phyloP scores from a whole-genome alignment of 2,329 filamentous ascomycete species.

The Ilyonectria destructans region DNA sequence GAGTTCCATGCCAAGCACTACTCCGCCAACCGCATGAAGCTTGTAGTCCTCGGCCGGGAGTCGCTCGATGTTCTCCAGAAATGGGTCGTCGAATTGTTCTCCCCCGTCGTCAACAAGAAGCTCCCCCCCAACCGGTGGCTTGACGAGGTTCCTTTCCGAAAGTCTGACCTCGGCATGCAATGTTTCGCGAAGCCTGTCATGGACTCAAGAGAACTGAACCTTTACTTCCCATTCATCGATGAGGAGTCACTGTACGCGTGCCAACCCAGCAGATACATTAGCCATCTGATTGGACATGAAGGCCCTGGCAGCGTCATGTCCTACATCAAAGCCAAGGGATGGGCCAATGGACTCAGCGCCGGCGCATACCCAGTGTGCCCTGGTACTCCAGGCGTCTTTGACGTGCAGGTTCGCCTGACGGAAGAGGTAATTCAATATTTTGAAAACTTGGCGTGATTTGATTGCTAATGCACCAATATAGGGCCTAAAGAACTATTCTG shows the following conservation, averaged over 20 bases:
- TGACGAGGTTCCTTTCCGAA: conserved; percentile 65
- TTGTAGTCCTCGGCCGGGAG: conserved; percentile 89
- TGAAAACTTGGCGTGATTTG: not conserved
- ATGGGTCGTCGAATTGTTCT: conserved; percentile 90
- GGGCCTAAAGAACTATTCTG: conserved; percentile 84
- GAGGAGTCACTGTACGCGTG: conserved; percentile 86
- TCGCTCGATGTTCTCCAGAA: conserved; percentile 84
- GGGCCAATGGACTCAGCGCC: conserved; percentile 87
- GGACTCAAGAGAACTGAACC: conserved; percentile 84
- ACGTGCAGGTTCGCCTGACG: conserved; percentile 84
- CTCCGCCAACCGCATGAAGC: conserved; percentile 94
- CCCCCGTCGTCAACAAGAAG: conserved; percentile 85
- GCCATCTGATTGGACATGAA: conserved; percentile 92
- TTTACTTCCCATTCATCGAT: conserved; percentile 89
- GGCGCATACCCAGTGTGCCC: conserved; percentile 84
- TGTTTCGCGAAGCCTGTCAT: conserved; percentile 93
- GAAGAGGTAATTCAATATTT: conserved; percentile 73
- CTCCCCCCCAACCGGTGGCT: conserved; percentile 74
- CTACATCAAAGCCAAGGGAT: conserved; percentile 91
- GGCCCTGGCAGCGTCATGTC: conserved; percentile 93
- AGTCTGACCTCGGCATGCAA: conserved; percentile 73
- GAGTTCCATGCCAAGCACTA: conserved; percentile 92
- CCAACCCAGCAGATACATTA: conserved; percentile 88
- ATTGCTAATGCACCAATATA: conserved; percentile 47
- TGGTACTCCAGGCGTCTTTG: conserved; percentile 83